A percentile compares a stretch with the other conserved stretches of the same genome.
phyloP scores from a whole-genome alignment of 805 yeast genomes.

The Saccharomycopsis synnaedendra region DNA sequence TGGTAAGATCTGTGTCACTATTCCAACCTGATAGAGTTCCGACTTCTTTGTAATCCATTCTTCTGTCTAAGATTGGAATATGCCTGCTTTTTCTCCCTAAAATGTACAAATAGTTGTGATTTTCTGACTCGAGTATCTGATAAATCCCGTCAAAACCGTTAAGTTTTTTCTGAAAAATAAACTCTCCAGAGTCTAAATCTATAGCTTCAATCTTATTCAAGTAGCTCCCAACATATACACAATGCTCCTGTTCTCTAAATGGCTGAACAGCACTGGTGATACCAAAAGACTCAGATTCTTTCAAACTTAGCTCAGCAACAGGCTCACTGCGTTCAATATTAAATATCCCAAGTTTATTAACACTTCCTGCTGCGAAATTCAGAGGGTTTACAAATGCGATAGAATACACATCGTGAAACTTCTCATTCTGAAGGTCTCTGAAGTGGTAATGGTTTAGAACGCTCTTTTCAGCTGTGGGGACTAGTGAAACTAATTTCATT shows the following conservation, averaged over 20 bases:
- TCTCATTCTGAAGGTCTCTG: constrained; percentile 24
- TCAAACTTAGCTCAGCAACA: constrained; percentile 1
- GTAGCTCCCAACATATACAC: constrained; percentile 24
- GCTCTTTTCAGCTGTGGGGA: constrained; percentile 13
- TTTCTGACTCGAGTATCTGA: constrained; percentile 26
- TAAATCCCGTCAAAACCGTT: constrained; percentile 20
- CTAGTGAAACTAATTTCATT: constrained; percentile 22
- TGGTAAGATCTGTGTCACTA: background rate
- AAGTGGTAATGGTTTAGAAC: constrained; percentile 22
- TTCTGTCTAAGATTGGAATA: constrained; percentile 25
- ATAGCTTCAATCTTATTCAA: constrained; percentile 20
- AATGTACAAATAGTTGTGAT: constrained; percentile 26
- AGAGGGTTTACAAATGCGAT: constrained; percentile 19
- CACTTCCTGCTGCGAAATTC: constrained; percentile 25
- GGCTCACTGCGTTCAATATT: constrained; percentile 22
- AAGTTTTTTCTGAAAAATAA: background rate
- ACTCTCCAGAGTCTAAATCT: constrained; percentile 17
- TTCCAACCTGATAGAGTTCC: constrained; percentile 7
- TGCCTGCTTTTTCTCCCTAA: constrained; percentile 22
- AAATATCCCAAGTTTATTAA: constrained; percentile 21
- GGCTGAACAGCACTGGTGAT: constrained; percentile 18
- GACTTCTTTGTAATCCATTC: constrained; percentile 21
- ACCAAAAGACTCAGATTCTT: constrained; percentile 10
- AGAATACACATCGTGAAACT: constrained; percentile 23
- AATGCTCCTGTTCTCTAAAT: constrained; percentile 15